Evolutionary conservation across 1,139 yeast species (phyloP), one percentile per base, ranked within the genome.

Genomic region (Arxiozyma telluris): DNA sequence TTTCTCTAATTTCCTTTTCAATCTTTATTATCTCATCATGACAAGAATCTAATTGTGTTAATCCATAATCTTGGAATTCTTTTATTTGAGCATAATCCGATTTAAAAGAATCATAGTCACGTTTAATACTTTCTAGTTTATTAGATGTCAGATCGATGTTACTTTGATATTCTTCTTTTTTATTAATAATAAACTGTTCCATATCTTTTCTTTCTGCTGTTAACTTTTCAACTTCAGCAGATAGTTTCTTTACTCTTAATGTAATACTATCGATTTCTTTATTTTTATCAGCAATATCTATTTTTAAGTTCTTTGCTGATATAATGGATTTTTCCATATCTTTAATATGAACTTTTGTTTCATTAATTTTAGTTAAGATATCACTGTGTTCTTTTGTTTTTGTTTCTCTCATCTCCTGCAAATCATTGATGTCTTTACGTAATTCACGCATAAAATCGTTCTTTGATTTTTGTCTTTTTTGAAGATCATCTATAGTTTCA

Each of bases 361-460:
- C 90, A 57, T 83, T 82, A 9, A 85, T 71, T 38, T 71, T 68
- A 49, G 71, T 76, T 50, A 84, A 82, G 38, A 84, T 62, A 22
- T 74, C 72, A n/a, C 76, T 73, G 30, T 79, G 60, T 49, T 79
- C 83, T 49, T 74, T 75, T 39, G 78, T 78, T 21, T 71, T 72
- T 3, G 64, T 57, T 55, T 83, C 87, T 58, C 80, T 80, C 15
- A 75, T 73, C 18, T 79, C 82, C 8, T 72, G 73, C 39, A 79
- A 64, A 1, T 71, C 73, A 11, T 71, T 71, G 2, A 84, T 67
- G 3, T 69, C 71, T 25, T 68, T 69, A 55, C 95, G 74, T 5
- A 76, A 59, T 1, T 61, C 63, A 60, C 80, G 82, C 44, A 82
- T 69, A 47, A 74, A 72, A 6, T 69, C 68, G 44, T 71, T 76